A percentile compares a stretch with the other conserved stretches of the same genome.
Evolutionary conservation across 2,329 filamentous ascomycete genomes (phyloP).

Genomic region (Scorias spongiosa): DNA sequence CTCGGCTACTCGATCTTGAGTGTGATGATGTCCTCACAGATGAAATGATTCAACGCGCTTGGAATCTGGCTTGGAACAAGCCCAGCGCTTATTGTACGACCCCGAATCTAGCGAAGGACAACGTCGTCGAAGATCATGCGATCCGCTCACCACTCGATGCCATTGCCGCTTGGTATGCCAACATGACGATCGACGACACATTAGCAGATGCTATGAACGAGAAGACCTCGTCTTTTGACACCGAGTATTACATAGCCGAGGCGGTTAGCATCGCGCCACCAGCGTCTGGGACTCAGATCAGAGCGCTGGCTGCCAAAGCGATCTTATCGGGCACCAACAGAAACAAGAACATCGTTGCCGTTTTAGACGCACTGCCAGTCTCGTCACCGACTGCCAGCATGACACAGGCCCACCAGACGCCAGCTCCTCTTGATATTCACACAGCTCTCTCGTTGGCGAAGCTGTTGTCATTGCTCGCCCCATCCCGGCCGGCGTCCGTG

Average conservation of each 20-base stretch:
- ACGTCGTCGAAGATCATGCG: constrained; percentile 69
- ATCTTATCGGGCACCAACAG: constrained; percentile 41
- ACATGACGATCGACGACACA: constrained; percentile 52
- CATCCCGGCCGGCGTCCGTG: constrained; percentile 13
- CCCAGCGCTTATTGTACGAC: constrained; percentile 53
- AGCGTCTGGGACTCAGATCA: constrained; percentile 53
- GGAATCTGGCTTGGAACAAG: constrained; percentile 79
- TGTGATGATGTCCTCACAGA: constrained; percentile 70
- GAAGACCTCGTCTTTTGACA: constrained; percentile 25
- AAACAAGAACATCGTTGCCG: constrained; percentile 34
- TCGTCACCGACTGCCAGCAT: constrained; percentile 21
- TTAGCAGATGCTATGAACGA: constrained; percentile 43
- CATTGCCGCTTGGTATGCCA: constrained; percentile 83
- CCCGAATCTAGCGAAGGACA: constrained; percentile 59
- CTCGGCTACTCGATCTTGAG: constrained; percentile 58
- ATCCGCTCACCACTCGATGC: constrained; percentile 80
- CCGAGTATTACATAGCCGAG: constrained; percentile 42
- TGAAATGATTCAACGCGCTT: constrained; percentile 65
- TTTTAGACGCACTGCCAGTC: constrained; percentile 37
- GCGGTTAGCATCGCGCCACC: constrained; percentile 63
- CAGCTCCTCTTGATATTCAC: constrained; percentile 40
- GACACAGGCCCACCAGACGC: constrained; percentile 38
- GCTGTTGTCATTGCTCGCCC: constrained; percentile 33
- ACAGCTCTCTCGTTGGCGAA: constrained; percentile 45
- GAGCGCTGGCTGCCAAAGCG: constrained; percentile 43